phyloP scores from a whole-genome alignment of 2,329 filamentous ascomycete genomes.

The Pyricularia pennisetigena region DNA sequence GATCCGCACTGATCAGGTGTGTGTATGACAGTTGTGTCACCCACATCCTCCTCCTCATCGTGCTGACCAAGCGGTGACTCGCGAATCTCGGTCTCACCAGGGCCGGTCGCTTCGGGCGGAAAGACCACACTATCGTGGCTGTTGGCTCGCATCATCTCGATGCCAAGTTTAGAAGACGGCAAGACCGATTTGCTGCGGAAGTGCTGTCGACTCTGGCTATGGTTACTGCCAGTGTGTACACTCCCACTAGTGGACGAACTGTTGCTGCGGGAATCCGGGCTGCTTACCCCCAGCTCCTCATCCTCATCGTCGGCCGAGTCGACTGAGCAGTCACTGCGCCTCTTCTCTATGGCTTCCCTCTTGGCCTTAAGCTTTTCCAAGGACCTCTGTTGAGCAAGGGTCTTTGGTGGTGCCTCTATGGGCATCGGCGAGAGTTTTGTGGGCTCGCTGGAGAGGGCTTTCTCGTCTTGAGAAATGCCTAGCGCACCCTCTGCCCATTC shows the following conservation, averaged over 20 bases:
- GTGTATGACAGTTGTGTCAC: slow-evolving; percentile 14
- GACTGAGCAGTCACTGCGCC: slow-evolving; percentile 58
- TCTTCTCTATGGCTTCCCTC: slow-evolving; percentile 65
- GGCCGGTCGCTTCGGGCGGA: slow-evolving; percentile 20
- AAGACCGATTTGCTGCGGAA: slow-evolving; percentile 45
- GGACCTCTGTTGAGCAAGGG: slow-evolving; percentile 40
- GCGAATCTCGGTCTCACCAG: slow-evolving; percentile 44
- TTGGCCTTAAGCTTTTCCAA: slow-evolving; percentile 66
- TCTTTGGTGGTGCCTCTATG: slow-evolving; percentile 52
- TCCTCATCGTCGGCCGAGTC: slow-evolving; percentile 95
- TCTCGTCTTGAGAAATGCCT: slow-evolving; percentile 62
- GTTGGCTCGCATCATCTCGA: slow-evolving; percentile 97
- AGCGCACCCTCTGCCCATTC: slow-evolving; percentile 75
- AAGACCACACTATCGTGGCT: slow-evolving; percentile 70
- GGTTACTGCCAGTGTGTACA: slow-evolving; percentile 22
- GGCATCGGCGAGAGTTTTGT: slow-evolving; percentile 41
- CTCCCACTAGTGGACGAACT: slow-evolving; percentile 11
- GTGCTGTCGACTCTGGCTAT: slow-evolving; percentile 28
- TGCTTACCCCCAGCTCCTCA: slow-evolving; percentile 62
- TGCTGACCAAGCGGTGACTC: slow-evolving; percentile 37
- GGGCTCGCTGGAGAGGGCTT: slow-evolving; percentile 20
- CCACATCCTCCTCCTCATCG: slow-evolving; percentile 9
- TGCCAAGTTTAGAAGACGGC: slow-evolving; percentile 80
- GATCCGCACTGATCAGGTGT: slow-evolving; percentile 14
- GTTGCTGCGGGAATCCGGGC: slow-evolving; percentile 18